Evolutionary conservation across 345 rosid genomes (phyloP).

Genomic region (Salix arbutifolia): DNA sequence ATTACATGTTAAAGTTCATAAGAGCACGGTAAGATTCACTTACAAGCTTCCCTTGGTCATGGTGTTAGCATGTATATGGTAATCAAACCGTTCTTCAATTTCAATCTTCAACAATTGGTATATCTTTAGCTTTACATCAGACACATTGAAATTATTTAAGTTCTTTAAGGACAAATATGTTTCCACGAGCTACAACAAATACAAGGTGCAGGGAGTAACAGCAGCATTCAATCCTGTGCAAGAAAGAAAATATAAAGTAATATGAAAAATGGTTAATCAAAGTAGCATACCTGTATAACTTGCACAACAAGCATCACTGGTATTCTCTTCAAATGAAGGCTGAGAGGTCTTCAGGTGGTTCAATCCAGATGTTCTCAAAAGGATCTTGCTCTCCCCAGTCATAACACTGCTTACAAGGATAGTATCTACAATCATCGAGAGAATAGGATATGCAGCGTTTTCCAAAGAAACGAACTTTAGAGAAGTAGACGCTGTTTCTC

Average conservation of each 20-base stretch:
- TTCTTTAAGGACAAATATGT: slow-evolving; percentile 9
- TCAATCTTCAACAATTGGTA: neutral
- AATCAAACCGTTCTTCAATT: neutral
- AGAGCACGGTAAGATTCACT: neutral
- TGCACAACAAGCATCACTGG: neutral
- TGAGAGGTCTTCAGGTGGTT: slow-evolving; percentile 46
- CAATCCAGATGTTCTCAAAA: slow-evolving; percentile 57
- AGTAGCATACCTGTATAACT: slow-evolving; percentile 2
- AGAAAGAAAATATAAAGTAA: neutral
- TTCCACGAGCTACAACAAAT: neutral
- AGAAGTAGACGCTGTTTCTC: slow-evolving; percentile 61
- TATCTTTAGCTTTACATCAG: neutral
- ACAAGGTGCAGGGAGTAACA: neutral
- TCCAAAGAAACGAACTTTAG: slow-evolving; percentile 66
- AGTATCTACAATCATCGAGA: slow-evolving; percentile 44
- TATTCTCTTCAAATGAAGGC: slow-evolving; percentile 26
- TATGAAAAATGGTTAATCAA: neutral
- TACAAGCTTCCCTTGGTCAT: neutral
- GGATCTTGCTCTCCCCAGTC: slow-evolving; percentile 67
- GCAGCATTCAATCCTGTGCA: slow-evolving; percentile 1
- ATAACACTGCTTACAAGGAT: slow-evolving; percentile 53
- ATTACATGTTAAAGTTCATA: neutral
- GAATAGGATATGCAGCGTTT: slow-evolving; percentile 62
- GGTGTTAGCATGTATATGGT: neutral
- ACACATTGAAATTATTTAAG: neutral